phyloP scores from a whole-genome alignment of 2,329 filamentous ascomycete species.

The Apiospora rasikravindrae region DNA sequence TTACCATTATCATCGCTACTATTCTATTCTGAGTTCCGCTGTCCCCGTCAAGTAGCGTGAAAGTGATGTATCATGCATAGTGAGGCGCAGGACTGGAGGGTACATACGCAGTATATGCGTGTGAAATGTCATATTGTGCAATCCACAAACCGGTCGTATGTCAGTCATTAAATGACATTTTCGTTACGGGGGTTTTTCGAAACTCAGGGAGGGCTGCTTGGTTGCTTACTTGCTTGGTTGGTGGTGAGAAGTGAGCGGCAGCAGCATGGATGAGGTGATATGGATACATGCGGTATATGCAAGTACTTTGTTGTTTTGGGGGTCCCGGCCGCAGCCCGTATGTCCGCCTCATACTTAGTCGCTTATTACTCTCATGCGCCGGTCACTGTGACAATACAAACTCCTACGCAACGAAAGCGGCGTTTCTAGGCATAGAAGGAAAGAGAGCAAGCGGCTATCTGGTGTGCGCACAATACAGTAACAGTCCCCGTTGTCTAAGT shows the following conservation, averaged over 20 bases:
- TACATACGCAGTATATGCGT: neutral
- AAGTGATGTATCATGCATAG: constrained; percentile 9
- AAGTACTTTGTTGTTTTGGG: neutral
- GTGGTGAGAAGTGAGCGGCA: neutral
- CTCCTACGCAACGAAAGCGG: too few species aligned
- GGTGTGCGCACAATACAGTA: neutral
- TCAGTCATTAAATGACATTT: neutral
- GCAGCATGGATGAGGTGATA: neutral
- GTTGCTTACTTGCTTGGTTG: neutral
- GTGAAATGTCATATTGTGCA: constrained; percentile 11
- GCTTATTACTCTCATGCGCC: neutral
- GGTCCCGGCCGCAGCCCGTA: neutral
- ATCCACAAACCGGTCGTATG: neutral
- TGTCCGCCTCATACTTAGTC: neutral
- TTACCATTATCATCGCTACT: neutral
- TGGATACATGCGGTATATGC: constrained; percentile 15
- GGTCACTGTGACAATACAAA: neutral
- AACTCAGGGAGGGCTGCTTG: neutral
- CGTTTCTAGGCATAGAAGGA: neutral
- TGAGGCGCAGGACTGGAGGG: neutral
- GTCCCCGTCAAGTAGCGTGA: neutral
- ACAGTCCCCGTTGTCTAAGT: too few species aligned
- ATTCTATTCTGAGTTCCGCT: too few species aligned
- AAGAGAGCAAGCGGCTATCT: neutral
- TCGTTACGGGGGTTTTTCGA: neutral